These are phyloP conservation scores for Alternaria postmessia DNA, from an alignment of 2,329 filamentous ascomycete species.

Conservation along the genomic window DNA sequence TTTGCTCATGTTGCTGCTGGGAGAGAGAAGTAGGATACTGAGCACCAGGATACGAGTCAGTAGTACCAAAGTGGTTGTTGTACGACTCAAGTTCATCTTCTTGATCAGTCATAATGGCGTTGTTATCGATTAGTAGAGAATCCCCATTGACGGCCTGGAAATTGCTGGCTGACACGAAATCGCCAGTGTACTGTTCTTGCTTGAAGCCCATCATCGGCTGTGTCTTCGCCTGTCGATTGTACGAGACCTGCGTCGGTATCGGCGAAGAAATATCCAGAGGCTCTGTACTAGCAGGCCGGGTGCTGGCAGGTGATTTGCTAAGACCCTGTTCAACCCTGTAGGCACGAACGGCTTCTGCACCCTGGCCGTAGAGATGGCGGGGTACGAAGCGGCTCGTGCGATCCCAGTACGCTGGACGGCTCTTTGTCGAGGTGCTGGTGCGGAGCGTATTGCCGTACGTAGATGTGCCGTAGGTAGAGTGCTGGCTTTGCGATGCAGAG, in stretches of 20 bases:
- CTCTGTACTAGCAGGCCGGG: conserved; percentile 26
- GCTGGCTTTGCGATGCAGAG: conserved; percentile 20
- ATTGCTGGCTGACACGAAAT: conserved; percentile 16
- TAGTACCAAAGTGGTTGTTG: conserved; percentile 12
- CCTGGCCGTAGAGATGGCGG: conserved; percentile 46
- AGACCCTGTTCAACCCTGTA: conserved; percentile 32
- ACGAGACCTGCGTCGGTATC: conserved; percentile 32
- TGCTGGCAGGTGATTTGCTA: conserved; percentile 25
- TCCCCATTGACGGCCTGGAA: conserved; percentile 20
- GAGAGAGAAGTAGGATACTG: conserved; percentile 5
- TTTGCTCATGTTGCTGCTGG: background rate
- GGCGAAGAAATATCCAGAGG: conserved; percentile 36
- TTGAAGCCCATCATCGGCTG: conserved; percentile 16
- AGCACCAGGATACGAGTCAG: background rate
- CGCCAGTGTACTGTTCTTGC: conserved; percentile 19
- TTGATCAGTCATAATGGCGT: conserved; percentile 15
- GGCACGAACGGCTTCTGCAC: conserved; percentile 39
- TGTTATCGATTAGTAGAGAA: conserved; percentile 15
- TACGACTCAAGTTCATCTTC: conserved; percentile 21
- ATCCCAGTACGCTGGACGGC: conserved; percentile 42
- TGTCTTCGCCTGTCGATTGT: conserved; percentile 17
- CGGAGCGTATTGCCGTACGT: conserved; percentile 24
- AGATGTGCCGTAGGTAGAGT: conserved; percentile 25
- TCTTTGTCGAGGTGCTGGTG: conserved; percentile 16
- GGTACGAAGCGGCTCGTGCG: conserved; percentile 48